Evolutionary conservation across 495 filamentous ascomycete genomes (phyloP).

Genomic region (Penicillium malachiteum): DNA sequence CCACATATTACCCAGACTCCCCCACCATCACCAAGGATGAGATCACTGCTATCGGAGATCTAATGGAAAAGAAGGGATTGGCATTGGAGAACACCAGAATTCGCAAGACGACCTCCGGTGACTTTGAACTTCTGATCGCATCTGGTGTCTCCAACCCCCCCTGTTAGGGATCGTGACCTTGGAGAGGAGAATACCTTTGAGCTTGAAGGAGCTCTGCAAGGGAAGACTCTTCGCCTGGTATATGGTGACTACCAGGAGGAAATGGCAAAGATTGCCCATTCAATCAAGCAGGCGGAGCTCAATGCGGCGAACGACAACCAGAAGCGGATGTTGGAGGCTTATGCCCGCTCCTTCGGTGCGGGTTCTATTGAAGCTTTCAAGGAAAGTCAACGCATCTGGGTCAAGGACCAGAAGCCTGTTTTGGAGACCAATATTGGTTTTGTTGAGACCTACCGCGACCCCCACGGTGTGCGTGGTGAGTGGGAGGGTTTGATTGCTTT

Average conservation of each 20-base stretch:
- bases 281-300: conserved; percentile 68
- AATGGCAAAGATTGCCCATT: conserved; percentile 74
- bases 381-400: conserved; percentile 88
- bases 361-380: conserved; percentile 88
- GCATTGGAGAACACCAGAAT: conserved; percentile 87
- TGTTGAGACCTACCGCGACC: conserved; percentile 94
- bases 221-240: conserved; percentile 70
- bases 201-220: conserved; percentile 61
- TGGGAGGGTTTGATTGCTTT: conserved; percentile 93
- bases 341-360: conserved; percentile 78
- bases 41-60: conserved; percentile 67
- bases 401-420: conserved; percentile 83
- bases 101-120: conserved; percentile 66
- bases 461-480: conserved; percentile 88
- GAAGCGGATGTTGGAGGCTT: conserved; percentile 77
- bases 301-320: conserved; percentile 84
- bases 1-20: conserved; percentile 89
- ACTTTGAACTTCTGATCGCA: conserved; percentile 82
- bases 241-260: conserved; percentile 82
- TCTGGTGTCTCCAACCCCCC: conserved; percentile 61
- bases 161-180: conserved; percentile 63
- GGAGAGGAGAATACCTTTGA: conserved; percentile 64
- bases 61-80: conserved; percentile 71
- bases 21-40: conserved; percentile 82
- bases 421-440: conserved; percentile 94